Conservation (phyloP, 2,329 filamentous ascomycete genomes). For the Fusarium guadeloupense region DNA sequence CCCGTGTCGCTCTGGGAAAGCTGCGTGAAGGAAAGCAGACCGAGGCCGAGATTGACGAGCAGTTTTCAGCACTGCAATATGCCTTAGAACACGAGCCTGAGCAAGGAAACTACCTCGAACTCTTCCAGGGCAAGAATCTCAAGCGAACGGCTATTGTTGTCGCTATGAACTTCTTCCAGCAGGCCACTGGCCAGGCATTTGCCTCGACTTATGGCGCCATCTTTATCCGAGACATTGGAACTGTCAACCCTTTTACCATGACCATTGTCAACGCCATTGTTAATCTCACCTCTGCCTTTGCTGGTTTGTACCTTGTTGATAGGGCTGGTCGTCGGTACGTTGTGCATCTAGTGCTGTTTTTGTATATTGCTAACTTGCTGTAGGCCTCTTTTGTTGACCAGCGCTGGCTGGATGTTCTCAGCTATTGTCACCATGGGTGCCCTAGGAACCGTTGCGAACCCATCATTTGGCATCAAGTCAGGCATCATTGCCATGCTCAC, state of each 20-base stretch:
- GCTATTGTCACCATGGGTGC: slow-evolving; percentile 42
- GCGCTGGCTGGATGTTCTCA: slow-evolving; percentile 30
- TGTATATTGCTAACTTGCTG: not conserved
- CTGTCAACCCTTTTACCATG: slow-evolving; percentile 39
- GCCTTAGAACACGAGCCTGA: slow-evolving; percentile 26
- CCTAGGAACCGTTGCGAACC: slow-evolving; percentile 26
- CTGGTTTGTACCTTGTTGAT: not conserved
- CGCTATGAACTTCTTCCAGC: slow-evolving; percentile 19
- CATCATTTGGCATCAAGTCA: slow-evolving; percentile 26
- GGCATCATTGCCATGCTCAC: slow-evolving; percentile 40
- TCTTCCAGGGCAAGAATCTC: slow-evolving; percentile 21
- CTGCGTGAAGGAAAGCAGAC: slow-evolving; percentile 23
- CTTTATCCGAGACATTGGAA: slow-evolving; percentile 30
- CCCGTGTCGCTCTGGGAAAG: slow-evolving; percentile 12
- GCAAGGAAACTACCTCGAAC: slow-evolving; percentile 17
- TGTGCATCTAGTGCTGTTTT: not conserved
- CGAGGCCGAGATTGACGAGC: slow-evolving; percentile 25
- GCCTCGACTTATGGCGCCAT: slow-evolving; percentile 31
- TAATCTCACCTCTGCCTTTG: slow-evolving; percentile 14
- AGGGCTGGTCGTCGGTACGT: slow-evolving; percentile 12
- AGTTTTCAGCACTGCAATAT: slow-evolving; percentile 23
- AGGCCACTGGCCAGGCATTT: slow-evolving; percentile 34
- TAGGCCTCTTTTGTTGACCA: slow-evolving; percentile 14
- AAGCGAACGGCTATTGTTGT: slow-evolving; percentile 21
- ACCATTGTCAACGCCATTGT: slow-evolving; percentile 40